phyloP scores from a whole-genome alignment of 2,329 filamentous ascomycete species.

The Fusarium temperatum region DNA sequence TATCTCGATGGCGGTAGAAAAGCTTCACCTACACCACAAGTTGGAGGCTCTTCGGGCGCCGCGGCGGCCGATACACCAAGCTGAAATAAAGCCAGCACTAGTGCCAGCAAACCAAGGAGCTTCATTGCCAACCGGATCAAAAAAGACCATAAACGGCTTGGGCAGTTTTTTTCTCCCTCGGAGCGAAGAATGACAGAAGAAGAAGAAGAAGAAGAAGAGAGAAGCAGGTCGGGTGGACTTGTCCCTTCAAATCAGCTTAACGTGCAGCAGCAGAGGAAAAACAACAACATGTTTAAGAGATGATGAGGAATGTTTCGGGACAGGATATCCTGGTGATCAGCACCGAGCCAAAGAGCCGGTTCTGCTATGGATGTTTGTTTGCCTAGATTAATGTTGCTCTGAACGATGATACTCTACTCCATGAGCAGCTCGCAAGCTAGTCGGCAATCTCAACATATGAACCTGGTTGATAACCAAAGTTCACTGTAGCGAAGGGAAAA shows the following conservation, averaged over 20 bases:
- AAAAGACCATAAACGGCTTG: neutral
- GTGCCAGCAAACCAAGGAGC: neutral
- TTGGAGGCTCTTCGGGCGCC: constrained; percentile 14
- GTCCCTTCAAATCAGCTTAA: neutral
- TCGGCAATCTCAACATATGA: neutral
- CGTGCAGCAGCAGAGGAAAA: neutral
- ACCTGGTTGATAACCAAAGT: neutral
- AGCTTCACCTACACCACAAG: constrained; percentile 15
- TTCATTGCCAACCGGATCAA: constrained; percentile 20
- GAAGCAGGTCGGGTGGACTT: neutral
- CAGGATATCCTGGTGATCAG: neutral
- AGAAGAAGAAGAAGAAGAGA: neutral
- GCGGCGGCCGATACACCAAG: constrained; percentile 18
- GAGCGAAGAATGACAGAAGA: neutral
- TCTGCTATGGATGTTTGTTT: neutral
- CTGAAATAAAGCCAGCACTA: constrained; percentile 19
- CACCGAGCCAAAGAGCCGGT: neutral
- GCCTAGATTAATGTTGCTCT: neutral
- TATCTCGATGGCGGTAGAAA: neutral
- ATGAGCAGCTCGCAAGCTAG: neutral
- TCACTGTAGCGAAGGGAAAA: neutral
- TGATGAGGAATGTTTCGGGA: neutral
- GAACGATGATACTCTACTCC: neutral
- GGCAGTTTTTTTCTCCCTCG: neutral
- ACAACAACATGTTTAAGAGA: neutral